These are phyloP conservation scores for sorghum (Sorghum bicolor) DNA, from an alignment of 176 grass and related monocot genomes.

Conservation along the genomic window DNA sequence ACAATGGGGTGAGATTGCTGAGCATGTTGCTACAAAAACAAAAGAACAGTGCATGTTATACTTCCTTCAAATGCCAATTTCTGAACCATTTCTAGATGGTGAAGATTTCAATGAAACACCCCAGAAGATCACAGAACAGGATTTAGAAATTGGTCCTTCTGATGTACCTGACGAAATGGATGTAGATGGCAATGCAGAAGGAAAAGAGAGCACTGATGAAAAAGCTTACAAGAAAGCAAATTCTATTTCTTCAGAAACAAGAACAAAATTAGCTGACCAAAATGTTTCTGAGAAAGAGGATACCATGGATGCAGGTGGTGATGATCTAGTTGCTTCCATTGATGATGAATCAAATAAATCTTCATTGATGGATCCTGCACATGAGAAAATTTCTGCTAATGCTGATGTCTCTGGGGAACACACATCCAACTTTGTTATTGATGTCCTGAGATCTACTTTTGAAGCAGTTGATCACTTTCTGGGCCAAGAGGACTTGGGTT, in stretches of 20 bases:
- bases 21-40: slow-evolving; percentile 88
- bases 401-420: slow-evolving; percentile 19
- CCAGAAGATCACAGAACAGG: slow-evolving; percentile 15
- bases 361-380: slow-evolving; percentile 6
- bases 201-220: slow-evolving; percentile 28
- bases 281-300: slow-evolving; percentile 27
- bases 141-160: slow-evolving; percentile 19
- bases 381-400: background rate
- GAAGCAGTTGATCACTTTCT: slow-evolving; percentile 54
- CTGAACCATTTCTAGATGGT: slow-evolving; percentile 46
- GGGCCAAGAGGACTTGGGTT: slow-evolving; percentile 42
- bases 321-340: background rate
- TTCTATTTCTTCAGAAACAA: slow-evolving; percentile 9
- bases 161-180: slow-evolving; percentile 36
- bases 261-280: slow-evolving; percentile 17
- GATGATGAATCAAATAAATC: slow-evolving; percentile 25
- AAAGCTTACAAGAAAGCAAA: slow-evolving; percentile 31
- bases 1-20: slow-evolving; percentile 78
- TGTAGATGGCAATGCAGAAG: slow-evolving; percentile 37
- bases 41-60: slow-evolving; percentile 81
- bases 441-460: slow-evolving; percentile 68
- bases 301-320: background rate
- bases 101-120: slow-evolving; percentile 16
- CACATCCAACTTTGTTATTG: slow-evolving; percentile 39
- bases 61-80: slow-evolving; percentile 77